Conservation (phyloP, 2,329 filamentous ascomycete species). For the Aureobasidium namibiae region DNA sequence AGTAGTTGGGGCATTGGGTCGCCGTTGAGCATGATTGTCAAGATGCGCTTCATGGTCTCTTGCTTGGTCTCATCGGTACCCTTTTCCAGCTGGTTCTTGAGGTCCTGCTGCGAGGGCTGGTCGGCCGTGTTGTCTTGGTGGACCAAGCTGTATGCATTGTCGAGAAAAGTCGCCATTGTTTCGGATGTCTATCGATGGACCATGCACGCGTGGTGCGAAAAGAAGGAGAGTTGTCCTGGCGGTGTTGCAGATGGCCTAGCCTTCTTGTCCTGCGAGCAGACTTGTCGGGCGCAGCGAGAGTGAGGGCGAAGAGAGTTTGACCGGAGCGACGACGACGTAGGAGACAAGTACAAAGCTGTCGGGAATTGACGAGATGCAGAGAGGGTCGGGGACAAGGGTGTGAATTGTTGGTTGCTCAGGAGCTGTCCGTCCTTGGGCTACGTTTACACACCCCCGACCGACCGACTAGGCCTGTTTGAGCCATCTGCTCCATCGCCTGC, state of each 20-base stretch:
- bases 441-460: conserved; percentile 1
- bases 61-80: conserved; percentile 31
- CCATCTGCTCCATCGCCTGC: conserved; percentile 1
- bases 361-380: background rate
- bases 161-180: conserved; percentile 89
- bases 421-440: conserved; percentile 1
- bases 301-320: background rate
- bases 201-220: conserved; percentile 5
- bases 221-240: background rate
- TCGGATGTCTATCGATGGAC: conserved; percentile 14
- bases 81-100: conserved; percentile 56
- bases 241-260: background rate
- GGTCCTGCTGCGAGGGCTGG: conserved; percentile 79
- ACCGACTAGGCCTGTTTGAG: background rate
- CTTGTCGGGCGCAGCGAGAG: background rate
- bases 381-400: background rate
- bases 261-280: background rate
- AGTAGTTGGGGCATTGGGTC: conserved; percentile 90
- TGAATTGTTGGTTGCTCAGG: conserved; percentile 10
- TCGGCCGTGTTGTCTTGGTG: conserved; percentile 96
- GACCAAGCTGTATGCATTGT: conserved; percentile 92
- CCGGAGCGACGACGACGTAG: background rate
- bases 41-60: conserved; percentile 73
- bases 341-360: background rate
- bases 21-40: conserved; percentile 96